These are phyloP conservation scores for Brasilioporus rufonigricans DNA, from an alignment of 768 basidiomycete species.

Conservation along the genomic window DNA sequence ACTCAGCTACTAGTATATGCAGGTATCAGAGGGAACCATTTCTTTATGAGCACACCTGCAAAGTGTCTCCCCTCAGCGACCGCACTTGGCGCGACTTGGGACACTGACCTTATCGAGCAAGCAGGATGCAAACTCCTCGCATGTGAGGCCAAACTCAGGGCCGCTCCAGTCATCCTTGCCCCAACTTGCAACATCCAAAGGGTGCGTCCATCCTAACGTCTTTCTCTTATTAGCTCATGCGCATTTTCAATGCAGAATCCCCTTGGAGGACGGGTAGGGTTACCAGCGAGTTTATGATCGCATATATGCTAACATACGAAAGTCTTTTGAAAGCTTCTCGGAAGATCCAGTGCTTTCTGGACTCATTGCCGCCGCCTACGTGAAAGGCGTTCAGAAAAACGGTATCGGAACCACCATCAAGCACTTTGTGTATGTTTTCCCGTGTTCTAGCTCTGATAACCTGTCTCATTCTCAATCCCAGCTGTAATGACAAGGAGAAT, in stretches of 20 bases:
- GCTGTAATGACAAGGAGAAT: constrained; percentile 81
- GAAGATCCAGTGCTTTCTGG: constrained; percentile 79
- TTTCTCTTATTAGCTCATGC: neutral
- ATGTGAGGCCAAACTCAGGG: constrained; percentile 65
- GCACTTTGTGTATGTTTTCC: constrained; percentile 64
- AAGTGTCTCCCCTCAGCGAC: constrained; percentile 77
- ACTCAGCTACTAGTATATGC: neutral
- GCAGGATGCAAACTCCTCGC: constrained; percentile 67
- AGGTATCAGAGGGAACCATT: constrained; percentile 68
- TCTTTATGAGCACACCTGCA: constrained; percentile 79
- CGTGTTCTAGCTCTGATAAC: neutral
- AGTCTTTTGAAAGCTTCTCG: constrained; percentile 78
- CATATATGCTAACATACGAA: constrained; percentile 9
- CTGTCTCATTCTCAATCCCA: constrained; percentile 18
- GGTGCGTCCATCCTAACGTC: constrained; percentile 33
- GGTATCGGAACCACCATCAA: constrained; percentile 79
- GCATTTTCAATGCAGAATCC: constrained; percentile 46
- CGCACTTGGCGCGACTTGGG: constrained; percentile 74
- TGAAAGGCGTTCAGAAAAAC: constrained; percentile 74
- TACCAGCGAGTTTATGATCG: neutral
- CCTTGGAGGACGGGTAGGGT: constrained; percentile 61
- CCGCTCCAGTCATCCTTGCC: constrained; percentile 68
- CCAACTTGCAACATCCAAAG: constrained; percentile 87
- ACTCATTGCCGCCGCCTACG: constrained; percentile 64
- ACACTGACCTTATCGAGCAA: constrained; percentile 58